These are phyloP conservation scores for Microsporum ferrugineum DNA, from an alignment of 2,329 filamentous ascomycete genomes.

Conservation along the genomic window DNA sequence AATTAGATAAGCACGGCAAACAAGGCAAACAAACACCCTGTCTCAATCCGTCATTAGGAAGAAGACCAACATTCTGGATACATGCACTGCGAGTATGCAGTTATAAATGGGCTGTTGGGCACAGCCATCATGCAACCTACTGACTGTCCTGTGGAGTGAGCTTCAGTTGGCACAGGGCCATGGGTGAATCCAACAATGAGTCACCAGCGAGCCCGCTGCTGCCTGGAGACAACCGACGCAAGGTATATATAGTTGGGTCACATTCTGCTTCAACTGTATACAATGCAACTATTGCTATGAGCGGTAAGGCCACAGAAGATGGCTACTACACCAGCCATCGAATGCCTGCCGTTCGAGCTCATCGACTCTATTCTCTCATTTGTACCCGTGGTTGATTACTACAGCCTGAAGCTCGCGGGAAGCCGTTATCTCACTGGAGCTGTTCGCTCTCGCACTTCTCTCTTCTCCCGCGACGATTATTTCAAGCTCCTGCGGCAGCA, in stretches of 20 bases:
- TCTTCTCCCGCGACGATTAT: background rate
- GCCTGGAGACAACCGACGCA: background rate
- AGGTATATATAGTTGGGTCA: background rate
- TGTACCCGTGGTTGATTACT: constrained; percentile 9
- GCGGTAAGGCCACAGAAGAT: background rate
- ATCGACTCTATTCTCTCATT: background rate
- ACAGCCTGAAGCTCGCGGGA: constrained; percentile 6
- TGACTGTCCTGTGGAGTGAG: too few species aligned
- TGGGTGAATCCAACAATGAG: background rate
- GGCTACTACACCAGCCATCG: background rate
- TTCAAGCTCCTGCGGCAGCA: background rate
- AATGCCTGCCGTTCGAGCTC: background rate
- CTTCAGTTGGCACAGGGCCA: background rate
- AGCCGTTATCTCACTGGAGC: constrained; percentile 7
- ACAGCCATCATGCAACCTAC: too few species aligned
- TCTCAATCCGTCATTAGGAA: too few species aligned
- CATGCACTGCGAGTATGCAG: too few species aligned
- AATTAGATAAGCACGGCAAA: too few species aligned
- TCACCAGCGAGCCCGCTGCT: background rate
- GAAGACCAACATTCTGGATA: too few species aligned
- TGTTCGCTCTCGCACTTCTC: constrained; percentile 4
- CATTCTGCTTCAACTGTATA: background rate
- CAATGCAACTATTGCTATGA: background rate
- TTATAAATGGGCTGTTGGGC: too few species aligned
- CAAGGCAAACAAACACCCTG: too few species aligned